Evolutionary conservation across 345 rosid genomes (phyloP), one percentile per base, ranked within the genome.

Genomic region (Citrus medica): DNA sequence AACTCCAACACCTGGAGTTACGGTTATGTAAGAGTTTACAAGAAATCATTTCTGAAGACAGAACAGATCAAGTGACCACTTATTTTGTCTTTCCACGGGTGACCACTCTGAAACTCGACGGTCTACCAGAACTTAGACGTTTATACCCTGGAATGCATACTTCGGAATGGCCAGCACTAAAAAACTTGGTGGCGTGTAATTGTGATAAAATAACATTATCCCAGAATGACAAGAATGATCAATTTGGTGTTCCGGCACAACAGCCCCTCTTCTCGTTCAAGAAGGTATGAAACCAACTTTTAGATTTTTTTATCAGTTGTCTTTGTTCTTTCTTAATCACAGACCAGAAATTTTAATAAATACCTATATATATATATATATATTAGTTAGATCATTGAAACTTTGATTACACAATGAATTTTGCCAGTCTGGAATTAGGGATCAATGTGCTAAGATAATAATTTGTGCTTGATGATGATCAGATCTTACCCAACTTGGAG

Each of bases 111-210:
- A 9, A 3, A 0, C 81, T 87, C 13, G 6, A 5, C 6, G 1
- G 1, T 0, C 25, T 83, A 4, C 40, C 73, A 7, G 21, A 81
- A 10, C 79, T 86, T 9, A 32, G 22, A 27, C 58, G 66, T 8
- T 80, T 86, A 75, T 82, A 76, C 22, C 79, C 74, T 0, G 78
- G 84, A 55, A 9, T 17, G 17, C 81, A 82, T 46, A 59, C 81
- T 16, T 5, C 62, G 0, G 80, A 80, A 19, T 84, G 82, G 69
- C 83, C 83, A 12, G 22, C 1, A 56, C 62, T 86, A 9, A 68
- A 61, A 55, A 48, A 1, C 1, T 4, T 75, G 3, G 21, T 24
- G 28, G 24, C 67, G 2, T 42, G 5, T 27, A 33, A 6, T 59
- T 77, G 76, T 67, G 28, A 7, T 5, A 33, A 78, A 19, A 1